Base-by-base conservation (phyloP, 345 rosid species). In the Rhizophora mangle region DNA sequence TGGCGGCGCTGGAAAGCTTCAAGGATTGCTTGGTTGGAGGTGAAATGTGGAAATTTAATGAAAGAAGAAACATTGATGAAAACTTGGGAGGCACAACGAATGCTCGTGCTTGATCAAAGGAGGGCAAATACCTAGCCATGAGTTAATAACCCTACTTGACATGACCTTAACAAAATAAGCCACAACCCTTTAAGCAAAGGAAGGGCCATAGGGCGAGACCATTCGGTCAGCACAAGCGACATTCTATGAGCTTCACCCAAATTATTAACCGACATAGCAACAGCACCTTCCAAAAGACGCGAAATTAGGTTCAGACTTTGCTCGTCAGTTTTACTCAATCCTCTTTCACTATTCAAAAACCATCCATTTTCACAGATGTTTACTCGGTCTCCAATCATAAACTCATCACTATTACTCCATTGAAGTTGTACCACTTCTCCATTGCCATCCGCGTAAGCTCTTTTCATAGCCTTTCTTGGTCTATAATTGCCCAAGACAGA, bases 11-110 rank as follows among this genome's bases (percentile, higher is more conserved):
- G 86, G 46, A 88, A 83, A 24, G 91, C 94, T 68, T 86, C 94
- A 1, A 88, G 84, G 68, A 85, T 86, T 59, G 88, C 91, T 72
- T 88, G 93, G 81, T 88, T 88, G 4, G 93, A 82, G 29, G 91
- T 85, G 82, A 88, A 88, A 78, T 88, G 91, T 0, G 89, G 84
- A n/a, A 86, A 88, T 61, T 88, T 88, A 63, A 86, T 69, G 72
- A 85, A 88, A 1, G 94, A 91, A 13, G 88, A 83, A 80, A 85
- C 75, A 27, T 74, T 88, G 71, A 86, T 88, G 77, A 85, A 83
- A 71, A 72, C 75, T 66, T 86, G 94, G 49, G 86, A 79, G 6
- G 86, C 80, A 4, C 68, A 64, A 39, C 74, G 81, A 64, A 85
- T 36, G 58, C 60, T 72, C 51, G 79, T 80, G 81, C 70, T 84